These are phyloP conservation scores for Clonostachys solani DNA, from an alignment of 2,329 filamentous ascomycete genomes.

Conservation along the genomic window DNA sequence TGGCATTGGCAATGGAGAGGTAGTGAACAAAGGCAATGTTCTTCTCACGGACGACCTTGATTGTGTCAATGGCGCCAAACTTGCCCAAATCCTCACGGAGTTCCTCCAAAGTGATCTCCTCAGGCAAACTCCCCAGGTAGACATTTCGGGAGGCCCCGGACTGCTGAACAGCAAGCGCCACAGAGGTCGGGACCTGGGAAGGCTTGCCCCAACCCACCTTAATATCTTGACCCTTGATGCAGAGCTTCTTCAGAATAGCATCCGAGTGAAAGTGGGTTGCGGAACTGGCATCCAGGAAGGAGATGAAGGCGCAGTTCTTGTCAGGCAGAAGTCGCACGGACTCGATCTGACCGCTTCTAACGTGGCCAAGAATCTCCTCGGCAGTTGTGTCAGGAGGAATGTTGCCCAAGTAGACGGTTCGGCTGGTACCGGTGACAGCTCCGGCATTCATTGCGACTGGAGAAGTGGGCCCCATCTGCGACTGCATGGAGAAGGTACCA, in stretches of 20 bases:
- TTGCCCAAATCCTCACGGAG: conserved; percentile 92
- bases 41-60: conserved; percentile 98
- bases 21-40: conserved; percentile 98
- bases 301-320: conserved; percentile 99
- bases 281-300: conserved; percentile 94
- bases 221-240: conserved; percentile 97
- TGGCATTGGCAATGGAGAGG: conserved; percentile 93
- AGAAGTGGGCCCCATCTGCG: conserved; percentile 61
- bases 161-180: conserved; percentile 95
- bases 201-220: conserved; percentile 99
- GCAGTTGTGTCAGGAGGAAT: conserved; percentile 97
- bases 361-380: conserved; percentile 94
- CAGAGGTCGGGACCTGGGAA: conserved; percentile 94
- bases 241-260: conserved; percentile 98
- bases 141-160: conserved; percentile 96
- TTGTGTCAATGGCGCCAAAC: conserved; percentile 92
- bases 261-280: conserved; percentile 99
- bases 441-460: conserved; percentile 74
- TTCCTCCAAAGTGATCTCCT: conserved; percentile 88
- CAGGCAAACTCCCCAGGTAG: conserved; percentile 88
- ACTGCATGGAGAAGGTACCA: conserved; percentile 59
- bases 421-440: conserved; percentile 83
- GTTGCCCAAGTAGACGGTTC: conserved; percentile 96
- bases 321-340: conserved; percentile 95
- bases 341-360: conserved; percentile 96